phyloP scores from a whole-genome alignment of 768 basidiomycete genomes.

The Pholiota conissans region DNA sequence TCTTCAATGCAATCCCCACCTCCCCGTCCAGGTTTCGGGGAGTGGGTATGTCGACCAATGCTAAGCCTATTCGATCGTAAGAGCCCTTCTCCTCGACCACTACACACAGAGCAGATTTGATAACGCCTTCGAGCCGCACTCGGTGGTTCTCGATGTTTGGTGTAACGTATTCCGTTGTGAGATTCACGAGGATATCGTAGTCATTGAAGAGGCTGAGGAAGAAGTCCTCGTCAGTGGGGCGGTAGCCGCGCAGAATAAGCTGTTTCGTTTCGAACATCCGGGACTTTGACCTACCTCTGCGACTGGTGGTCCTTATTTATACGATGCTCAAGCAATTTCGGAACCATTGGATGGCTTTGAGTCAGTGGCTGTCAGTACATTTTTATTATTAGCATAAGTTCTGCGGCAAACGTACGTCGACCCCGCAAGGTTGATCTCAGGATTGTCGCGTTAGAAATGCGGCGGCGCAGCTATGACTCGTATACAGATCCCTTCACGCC shows the following conservation, averaged over 20 bases:
- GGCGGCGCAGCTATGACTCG: too few species aligned
- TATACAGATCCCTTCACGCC: too few species aligned
- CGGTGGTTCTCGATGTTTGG: neutral
- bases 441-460: too few species aligned
- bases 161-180: neutral
- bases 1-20: neutral
- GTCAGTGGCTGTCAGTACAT: too few species aligned
- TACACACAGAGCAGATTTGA: neutral
- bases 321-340: too few species aligned
- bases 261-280: neutral
- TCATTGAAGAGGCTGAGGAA: neutral
- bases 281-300: too few species aligned
- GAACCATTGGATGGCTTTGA: too few species aligned
- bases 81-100: neutral
- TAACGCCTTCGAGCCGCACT: neutral
- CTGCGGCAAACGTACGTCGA: too few species aligned
- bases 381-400: too few species aligned
- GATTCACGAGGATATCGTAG: neutral
- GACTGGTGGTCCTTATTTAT: too few species aligned
- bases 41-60: neutral
- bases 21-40: neutral
- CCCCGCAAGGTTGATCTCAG: too few species aligned
- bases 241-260: neutral
- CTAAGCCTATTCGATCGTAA: neutral
- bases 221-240: neutral